Evolutionary conservation across 768 basidiomycete genomes (phyloP).

Genomic region (Strobilomyces confusus): DNA sequence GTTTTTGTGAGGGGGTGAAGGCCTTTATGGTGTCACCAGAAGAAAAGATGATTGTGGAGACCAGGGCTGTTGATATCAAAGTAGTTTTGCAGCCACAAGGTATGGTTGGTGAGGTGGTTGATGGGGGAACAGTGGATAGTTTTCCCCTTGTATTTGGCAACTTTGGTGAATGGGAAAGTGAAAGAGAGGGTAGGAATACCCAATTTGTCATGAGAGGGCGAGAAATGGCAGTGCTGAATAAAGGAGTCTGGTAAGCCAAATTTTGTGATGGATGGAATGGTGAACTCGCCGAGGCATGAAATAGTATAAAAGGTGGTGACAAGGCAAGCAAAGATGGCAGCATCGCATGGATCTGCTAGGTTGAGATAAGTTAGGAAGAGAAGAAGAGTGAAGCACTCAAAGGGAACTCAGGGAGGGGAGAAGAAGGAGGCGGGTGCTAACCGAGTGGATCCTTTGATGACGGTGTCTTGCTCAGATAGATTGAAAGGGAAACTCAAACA

Average conservation of each 20-base stretch:
- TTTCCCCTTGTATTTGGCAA: background rate
- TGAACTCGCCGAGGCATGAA: background rate
- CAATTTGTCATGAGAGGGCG: background rate
- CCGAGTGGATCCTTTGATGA: too few species aligned
- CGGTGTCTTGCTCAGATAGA: too few species aligned
- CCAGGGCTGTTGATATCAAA: background rate
- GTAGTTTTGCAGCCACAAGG: background rate
- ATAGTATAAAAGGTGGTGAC: background rate
- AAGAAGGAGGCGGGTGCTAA: background rate
- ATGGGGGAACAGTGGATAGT: background rate
- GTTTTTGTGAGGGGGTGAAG: background rate
- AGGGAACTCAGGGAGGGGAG: background rate
- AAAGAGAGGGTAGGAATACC: background rate
- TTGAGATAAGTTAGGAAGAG: slow-evolving; percentile 18
- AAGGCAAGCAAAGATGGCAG: slow-evolving; percentile 34
- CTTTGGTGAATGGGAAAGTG: background rate
- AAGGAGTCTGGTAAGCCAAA: background rate
- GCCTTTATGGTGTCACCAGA: background rate
- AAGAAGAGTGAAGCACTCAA: background rate
- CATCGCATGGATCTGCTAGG: slow-evolving; percentile 27
- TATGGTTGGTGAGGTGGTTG: background rate
- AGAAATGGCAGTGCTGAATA: background rate
- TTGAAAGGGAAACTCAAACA: too few species aligned
- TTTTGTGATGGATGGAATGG: background rate
- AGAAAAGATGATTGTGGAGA: background rate